Conservation (phyloP, 1,284 basidiomycete genomes). For the Naganishia cerealis region DNA sequence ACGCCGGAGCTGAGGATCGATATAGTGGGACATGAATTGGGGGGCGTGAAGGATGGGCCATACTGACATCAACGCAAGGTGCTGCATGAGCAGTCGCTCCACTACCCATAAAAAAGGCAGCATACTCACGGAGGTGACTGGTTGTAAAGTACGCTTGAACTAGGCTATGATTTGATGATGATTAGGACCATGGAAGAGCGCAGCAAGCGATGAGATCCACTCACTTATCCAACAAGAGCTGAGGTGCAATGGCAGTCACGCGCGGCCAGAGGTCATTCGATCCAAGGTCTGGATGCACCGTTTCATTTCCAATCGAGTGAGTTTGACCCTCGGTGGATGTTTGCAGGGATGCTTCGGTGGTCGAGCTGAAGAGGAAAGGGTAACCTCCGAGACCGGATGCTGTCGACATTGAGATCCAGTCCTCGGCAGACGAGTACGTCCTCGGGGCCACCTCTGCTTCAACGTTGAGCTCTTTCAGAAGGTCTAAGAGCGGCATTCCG, state of each 20-base stretch:
- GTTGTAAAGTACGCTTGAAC: slow-evolving; percentile 45
- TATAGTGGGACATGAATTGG: slow-evolving; percentile 41
- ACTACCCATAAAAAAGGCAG: background rate
- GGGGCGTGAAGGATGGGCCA: slow-evolving; percentile 46
- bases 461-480: slow-evolving; percentile 37
- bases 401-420: slow-evolving; percentile 44
- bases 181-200: background rate
- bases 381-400: slow-evolving; percentile 38
- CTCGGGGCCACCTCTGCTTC: slow-evolving; percentile 22
- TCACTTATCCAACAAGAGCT: slow-evolving; percentile 39
- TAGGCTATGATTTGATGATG: slow-evolving; percentile 33
- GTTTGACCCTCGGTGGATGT: slow-evolving; percentile 6
- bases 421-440: slow-evolving; percentile 36
- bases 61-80: slow-evolving; percentile 30
- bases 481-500: slow-evolving; percentile 44
- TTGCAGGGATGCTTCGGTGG: background rate
- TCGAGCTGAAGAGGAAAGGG: slow-evolving; percentile 34
- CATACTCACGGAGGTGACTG: slow-evolving; percentile 40
- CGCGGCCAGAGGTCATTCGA: slow-evolving; percentile 36
- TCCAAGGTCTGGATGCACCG: slow-evolving; percentile 8
- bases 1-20: slow-evolving; percentile 35
- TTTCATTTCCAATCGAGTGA: background rate
- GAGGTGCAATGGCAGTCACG: slow-evolving; percentile 37
- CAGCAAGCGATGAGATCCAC: background rate
- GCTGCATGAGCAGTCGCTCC: slow-evolving; percentile 1